Conservation (phyloP, 192 early-diverging fungal species). For the Backusella liffmaniae region DNA sequence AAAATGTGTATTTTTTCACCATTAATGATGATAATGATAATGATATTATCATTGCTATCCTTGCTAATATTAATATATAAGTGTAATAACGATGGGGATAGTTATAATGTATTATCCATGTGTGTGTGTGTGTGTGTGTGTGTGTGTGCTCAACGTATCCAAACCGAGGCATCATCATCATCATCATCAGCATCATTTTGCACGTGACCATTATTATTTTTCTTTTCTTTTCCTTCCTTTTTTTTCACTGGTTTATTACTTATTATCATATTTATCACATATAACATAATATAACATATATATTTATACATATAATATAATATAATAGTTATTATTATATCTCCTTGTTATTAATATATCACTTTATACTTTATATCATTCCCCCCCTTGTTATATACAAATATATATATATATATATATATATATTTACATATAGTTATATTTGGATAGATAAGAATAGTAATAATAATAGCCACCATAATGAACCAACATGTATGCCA, state of each 20-base stretch:
- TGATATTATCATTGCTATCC: neutral
- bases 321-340: neutral
- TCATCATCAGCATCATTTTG: no score
- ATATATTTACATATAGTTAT: neutral
- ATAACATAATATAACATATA: neutral
- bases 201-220: neutral
- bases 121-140: slow-evolving; percentile 3
- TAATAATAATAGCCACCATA: neutral
- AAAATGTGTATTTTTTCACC: neutral
- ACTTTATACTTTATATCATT: neutral
- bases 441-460: neutral
- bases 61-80: neutral
- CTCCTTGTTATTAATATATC: neutral
- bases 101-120: neutral
- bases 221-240: neutral
- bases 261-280: neutral
- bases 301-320: neutral
- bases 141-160: neutral
- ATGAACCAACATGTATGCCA: neutral
- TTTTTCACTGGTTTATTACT: slow-evolving; percentile 7
- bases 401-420: neutral
- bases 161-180: neutral
- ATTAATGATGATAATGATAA: no score
- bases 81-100: neutral
- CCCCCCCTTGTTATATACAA: neutral